Evolutionary conservation across 768 basidiomycete genomes (phyloP).

Genomic region (Sarcomyxa edulis): DNA sequence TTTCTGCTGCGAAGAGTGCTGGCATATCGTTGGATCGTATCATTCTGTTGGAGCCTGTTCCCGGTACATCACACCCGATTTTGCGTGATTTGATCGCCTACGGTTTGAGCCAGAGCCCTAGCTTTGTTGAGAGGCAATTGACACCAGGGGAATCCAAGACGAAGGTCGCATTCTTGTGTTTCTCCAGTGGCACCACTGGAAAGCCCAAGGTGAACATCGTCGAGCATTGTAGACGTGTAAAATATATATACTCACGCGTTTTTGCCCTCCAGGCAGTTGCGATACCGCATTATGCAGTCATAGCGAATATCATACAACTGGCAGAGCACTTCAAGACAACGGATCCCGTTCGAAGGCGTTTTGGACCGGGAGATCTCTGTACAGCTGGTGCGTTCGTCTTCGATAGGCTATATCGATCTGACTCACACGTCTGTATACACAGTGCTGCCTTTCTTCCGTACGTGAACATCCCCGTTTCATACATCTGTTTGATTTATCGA

Average conservation of each 20-base stretch:
- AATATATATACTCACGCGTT: background rate
- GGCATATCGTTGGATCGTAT: conserved; percentile 24
- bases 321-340: conserved; percentile 25
- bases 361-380: conserved; percentile 33
- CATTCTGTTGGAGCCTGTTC: conserved; percentile 13
- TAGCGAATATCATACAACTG: conserved; percentile 37
- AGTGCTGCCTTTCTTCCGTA: conserved; percentile 31
- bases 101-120: conserved; percentile 15
- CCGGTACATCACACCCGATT: conserved; percentile 5
- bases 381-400: too few relatives aligned
- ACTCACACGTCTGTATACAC: too few relatives aligned
- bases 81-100: conserved; percentile 28
- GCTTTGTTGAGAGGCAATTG: conserved; percentile 32
- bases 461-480: conserved; percentile 6
- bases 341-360: conserved; percentile 20
- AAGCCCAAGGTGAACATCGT: conserved; percentile 28
- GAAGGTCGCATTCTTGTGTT: conserved; percentile 48
- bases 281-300: conserved; percentile 42
- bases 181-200: too few relatives aligned
- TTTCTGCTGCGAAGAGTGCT: conserved; percentile 17
- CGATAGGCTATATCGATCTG: too few relatives aligned
- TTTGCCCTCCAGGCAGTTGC: conserved; percentile 33
- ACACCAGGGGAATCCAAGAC: conserved; percentile 38
- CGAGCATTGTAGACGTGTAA: conserved; percentile 7
- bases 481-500: background rate